Conservation (phyloP, 2,329 filamentous ascomycete species). For the Fusarium secorum region DNA sequence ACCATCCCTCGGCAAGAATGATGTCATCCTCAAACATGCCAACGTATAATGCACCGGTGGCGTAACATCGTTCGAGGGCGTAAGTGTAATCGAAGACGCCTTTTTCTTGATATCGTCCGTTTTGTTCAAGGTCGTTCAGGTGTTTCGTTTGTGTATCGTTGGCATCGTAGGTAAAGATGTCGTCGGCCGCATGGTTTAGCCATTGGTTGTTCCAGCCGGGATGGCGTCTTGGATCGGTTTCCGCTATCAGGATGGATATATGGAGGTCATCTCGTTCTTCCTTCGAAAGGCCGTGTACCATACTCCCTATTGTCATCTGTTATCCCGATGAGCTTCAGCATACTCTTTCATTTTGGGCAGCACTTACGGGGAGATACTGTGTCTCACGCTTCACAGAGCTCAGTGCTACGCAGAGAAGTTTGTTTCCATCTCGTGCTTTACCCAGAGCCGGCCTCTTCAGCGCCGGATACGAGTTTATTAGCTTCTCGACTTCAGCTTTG, state of each 20-base stretch:
- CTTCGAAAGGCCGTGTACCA: background rate
- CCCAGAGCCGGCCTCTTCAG: too few relatives aligned
- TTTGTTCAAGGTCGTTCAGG: background rate
- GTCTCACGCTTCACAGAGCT: constrained; percentile 13
- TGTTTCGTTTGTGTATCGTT: background rate
- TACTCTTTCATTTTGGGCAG: accelerated
- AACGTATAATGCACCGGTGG: constrained; percentile 1
- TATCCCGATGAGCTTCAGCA: background rate
- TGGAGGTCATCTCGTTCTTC: constrained; percentile 16
- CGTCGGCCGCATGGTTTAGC: constrained; percentile 4
- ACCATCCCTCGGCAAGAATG: constrained; percentile 7
- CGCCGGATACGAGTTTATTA: background rate
- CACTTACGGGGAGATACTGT: constrained; percentile 13
- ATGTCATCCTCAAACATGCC: constrained; percentile 20
- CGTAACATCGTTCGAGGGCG: constrained; percentile 9
- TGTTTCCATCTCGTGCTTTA: background rate
- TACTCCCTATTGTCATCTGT: constrained; percentile 16
- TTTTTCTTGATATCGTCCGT: constrained; percentile 1
- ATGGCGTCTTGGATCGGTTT: constrained; percentile 8
- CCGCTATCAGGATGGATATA: constrained; percentile 11
- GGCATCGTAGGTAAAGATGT: constrained; percentile 4
- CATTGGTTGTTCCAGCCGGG: constrained; percentile 13
- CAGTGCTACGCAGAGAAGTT: constrained; percentile 8
- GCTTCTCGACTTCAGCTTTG: background rate
- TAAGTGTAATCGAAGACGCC: constrained; percentile 6